A percentile compares a stretch with the other conserved stretches of the same genome.
phyloP scores from a whole-genome alignment of 495 filamentous ascomycete genomes.

The Aspergillus bridgeri region DNA sequence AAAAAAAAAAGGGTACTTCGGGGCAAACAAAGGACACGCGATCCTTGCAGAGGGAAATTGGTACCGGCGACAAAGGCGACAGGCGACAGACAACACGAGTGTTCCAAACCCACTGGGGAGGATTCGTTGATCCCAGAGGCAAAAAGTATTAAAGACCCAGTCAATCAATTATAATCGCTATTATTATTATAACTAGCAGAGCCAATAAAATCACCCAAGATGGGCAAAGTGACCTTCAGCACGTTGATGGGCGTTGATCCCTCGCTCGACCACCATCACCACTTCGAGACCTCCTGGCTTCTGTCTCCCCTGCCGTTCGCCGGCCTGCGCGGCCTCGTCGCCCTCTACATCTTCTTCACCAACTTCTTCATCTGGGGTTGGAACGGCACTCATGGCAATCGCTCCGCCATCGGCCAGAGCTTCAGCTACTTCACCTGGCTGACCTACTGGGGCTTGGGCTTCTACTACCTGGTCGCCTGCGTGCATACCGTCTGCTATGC shows the following conservation, averaged over 20 bases:
- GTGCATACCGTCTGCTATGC: conserved; percentile 67
- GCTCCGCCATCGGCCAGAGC: conserved; percentile 38
- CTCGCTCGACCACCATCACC: conserved; percentile 55
- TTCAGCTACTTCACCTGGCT: conserved; percentile 82
- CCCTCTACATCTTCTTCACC: conserved; percentile 68
- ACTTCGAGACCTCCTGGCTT: conserved; percentile 74
- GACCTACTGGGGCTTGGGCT: conserved; percentile 75
- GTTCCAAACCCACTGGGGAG: not conserved
- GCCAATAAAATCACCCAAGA: conserved; percentile 5
- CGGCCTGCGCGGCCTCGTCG: conserved; percentile 54
- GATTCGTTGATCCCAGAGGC: too few species aligned
- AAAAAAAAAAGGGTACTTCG: not conserved
- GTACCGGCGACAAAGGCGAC: not conserved
- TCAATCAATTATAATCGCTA: not conserved
- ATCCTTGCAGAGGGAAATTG: not conserved
- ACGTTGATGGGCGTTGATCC: conserved; percentile 29
- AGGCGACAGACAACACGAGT: not conserved
- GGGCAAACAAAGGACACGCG: not conserved
- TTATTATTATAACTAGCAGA: not conserved
- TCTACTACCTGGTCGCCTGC: conserved; percentile 66
- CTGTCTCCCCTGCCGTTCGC: conserved; percentile 62
- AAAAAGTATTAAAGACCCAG: too few species aligned
- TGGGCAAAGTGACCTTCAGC: conserved; percentile 19
- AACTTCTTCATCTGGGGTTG: conserved; percentile 67
- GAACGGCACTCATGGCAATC: conserved; percentile 43